These are phyloP conservation scores for Mariannaea elegans DNA, from an alignment of 2,329 filamentous ascomycete species.

Conservation along the genomic window DNA sequence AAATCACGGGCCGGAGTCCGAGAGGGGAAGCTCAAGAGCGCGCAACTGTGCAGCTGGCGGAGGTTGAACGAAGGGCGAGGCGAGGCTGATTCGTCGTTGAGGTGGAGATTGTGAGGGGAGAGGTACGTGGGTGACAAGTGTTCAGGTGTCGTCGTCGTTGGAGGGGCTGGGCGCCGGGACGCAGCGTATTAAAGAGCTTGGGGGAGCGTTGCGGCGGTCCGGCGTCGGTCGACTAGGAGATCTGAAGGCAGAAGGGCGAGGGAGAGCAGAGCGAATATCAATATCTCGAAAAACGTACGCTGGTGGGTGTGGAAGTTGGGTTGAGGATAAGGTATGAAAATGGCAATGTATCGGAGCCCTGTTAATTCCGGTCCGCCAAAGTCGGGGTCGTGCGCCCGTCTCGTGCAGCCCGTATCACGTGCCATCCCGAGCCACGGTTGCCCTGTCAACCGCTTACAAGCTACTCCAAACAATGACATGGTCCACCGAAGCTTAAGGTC, in stretches of 20 bases:
- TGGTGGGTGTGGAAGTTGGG: constrained; percentile 41
- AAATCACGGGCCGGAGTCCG: constrained; percentile 27
- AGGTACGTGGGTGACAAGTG: constrained; percentile 35
- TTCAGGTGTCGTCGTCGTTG: constrained; percentile 34
- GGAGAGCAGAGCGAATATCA: constrained; percentile 38
- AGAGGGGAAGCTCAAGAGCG: constrained; percentile 25
- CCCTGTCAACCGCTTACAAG: constrained; percentile 27
- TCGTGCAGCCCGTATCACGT: constrained; percentile 40
- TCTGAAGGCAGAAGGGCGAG: constrained; percentile 28
- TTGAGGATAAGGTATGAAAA: constrained; percentile 47
- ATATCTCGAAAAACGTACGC: constrained; percentile 42
- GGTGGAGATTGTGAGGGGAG: constrained; percentile 32
- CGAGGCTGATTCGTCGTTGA: constrained; percentile 32
- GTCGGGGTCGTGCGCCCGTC: constrained; percentile 17
- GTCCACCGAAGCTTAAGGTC: constrained; percentile 9
- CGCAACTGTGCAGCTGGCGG: constrained; percentile 33
- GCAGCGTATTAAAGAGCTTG: constrained; percentile 37
- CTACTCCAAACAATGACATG: constrained; percentile 36
- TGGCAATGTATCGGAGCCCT: constrained; percentile 40
- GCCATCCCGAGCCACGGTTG: constrained; percentile 24
- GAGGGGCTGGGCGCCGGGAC: constrained; percentile 30
- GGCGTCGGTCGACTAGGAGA: constrained; percentile 31
- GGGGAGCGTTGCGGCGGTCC: constrained; percentile 34
- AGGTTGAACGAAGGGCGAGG: constrained; percentile 29
- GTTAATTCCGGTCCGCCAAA: constrained; percentile 42